These are phyloP conservation scores for Fennellomyces sp. DNA, from an alignment of 371 early-diverging fungal species.

Conservation along the genomic window DNA sequence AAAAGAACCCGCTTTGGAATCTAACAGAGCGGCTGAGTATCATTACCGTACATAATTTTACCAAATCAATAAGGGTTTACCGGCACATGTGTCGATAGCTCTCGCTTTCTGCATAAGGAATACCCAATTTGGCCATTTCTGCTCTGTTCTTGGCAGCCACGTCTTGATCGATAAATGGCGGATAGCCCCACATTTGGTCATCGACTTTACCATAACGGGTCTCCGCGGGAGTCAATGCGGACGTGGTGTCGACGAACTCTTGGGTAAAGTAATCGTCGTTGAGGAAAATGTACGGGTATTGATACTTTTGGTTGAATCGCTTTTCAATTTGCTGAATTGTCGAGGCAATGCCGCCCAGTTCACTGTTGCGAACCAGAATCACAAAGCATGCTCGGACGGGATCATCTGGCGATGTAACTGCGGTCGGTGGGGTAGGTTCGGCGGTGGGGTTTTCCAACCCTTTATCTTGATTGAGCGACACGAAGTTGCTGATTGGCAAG, in stretches of 20 bases:
- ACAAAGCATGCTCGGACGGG: constrained; percentile 58
- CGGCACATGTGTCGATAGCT: constrained; percentile 96
- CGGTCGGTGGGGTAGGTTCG: background rate
- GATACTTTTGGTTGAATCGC: constrained; percentile 80
- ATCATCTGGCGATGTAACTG: background rate
- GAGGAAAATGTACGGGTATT: constrained; percentile 92
- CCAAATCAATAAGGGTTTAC: constrained; percentile 13
- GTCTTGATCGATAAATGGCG: constrained; percentile 76
- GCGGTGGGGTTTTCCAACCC: background rate
- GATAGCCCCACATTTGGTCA: constrained; percentile 79
- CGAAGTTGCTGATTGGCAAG: background rate
- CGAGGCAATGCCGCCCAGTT: constrained; percentile 68
- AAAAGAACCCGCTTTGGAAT: constrained; percentile 81
- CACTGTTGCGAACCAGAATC: constrained; percentile 76
- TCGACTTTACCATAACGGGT: constrained; percentile 56
- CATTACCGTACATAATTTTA: background rate
- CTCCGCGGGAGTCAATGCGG: constrained; percentile 58
- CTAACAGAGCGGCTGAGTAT: background rate
- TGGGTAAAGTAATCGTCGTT: constrained; percentile 84
- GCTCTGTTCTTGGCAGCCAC: constrained; percentile 63
- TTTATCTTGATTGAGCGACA: background rate
- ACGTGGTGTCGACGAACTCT: constrained; percentile 65
- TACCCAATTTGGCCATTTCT: constrained; percentile 54
- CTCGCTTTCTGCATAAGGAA: constrained; percentile 85
- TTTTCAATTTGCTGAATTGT: constrained; percentile 83